Conservation (phyloP, 345 rosid genomes). For the Sonneratia alba region DNA sequence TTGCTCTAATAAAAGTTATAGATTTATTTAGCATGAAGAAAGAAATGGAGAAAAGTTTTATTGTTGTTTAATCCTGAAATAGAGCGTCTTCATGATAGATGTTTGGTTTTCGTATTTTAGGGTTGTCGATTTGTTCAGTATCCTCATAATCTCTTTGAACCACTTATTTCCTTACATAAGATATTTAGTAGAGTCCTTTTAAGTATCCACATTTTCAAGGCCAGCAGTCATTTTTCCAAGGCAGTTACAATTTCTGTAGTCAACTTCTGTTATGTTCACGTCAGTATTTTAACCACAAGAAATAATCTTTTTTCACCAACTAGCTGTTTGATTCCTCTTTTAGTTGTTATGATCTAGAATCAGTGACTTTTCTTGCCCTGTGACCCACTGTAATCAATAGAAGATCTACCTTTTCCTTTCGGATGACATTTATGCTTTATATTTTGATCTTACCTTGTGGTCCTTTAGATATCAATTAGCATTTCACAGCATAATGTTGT, state of each 20-base stretch:
- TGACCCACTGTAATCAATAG: background rate
- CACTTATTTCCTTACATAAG: background rate
- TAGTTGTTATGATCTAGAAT: background rate
- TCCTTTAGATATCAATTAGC: background rate
- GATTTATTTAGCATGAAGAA: background rate
- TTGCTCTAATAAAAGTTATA: background rate
- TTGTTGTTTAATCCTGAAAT: background rate
- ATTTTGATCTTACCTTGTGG: background rate
- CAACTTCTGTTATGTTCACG: too few species aligned
- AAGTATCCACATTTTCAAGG: background rate
- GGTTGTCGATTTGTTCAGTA: background rate
- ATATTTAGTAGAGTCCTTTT: background rate
- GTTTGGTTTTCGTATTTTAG: background rate
- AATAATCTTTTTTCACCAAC: background rate
- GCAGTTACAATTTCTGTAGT: too few species aligned
- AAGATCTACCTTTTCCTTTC: background rate
- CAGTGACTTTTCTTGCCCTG: background rate
- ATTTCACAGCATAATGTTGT: background rate
- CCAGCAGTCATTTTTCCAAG: background rate
- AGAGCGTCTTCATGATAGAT: background rate
- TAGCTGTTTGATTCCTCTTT: background rate
- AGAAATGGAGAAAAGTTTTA: background rate
- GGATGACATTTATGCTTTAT: background rate
- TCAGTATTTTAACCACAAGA: background rate
- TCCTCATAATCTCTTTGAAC: background rate